Evolutionary conservation across 371 early-diverging fungal genomes (phyloP).

Genomic region (Mucor racemosus): DNA sequence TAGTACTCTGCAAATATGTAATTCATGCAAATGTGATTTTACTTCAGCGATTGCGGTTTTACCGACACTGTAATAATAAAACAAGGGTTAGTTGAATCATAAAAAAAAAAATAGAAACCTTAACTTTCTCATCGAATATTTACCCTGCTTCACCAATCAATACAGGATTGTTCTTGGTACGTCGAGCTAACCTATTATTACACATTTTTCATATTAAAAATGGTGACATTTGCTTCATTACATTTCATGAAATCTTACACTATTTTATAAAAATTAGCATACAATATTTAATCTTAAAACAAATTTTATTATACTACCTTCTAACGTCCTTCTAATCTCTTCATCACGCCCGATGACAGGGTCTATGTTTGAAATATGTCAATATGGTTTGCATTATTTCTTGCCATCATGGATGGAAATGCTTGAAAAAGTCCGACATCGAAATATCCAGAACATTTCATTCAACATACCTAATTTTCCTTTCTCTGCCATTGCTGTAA

Average conservation of each 20-base stretch:
- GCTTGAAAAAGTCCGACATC: slow-evolving; percentile 22
- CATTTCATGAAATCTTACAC: background rate
- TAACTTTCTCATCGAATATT: background rate
- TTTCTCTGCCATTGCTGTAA: slow-evolving; percentile 77
- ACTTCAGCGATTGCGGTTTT: slow-evolving; percentile 64
- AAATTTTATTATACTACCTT: slow-evolving; percentile 47
- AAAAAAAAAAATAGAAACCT: background rate
- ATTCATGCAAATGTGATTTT: slow-evolving; percentile 6
- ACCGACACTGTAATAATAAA: slow-evolving; percentile 46
- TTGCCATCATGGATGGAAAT: background rate
- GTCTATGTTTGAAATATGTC: slow-evolving; percentile 40
- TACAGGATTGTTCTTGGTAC: slow-evolving; percentile 93
- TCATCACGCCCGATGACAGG: slow-evolving; percentile 88
- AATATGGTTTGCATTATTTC: background rate
- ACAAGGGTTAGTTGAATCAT: slow-evolving; percentile 1
- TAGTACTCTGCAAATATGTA: slow-evolving; percentile 27
- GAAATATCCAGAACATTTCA: slow-evolving; percentile 24
- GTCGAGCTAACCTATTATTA: slow-evolving; percentile 59
- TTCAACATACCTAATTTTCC: slow-evolving; percentile 64
- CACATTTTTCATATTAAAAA: background rate
- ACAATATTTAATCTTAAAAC: no score
- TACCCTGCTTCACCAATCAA: slow-evolving; percentile 83
- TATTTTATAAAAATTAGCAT: background rate
- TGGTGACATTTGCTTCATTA: background rate
- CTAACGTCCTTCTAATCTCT: slow-evolving; percentile 82